These are phyloP conservation scores for Backusella tuberculispora DNA, from an alignment of 192 early-diverging fungal genomes.

Conservation along the genomic window DNA sequence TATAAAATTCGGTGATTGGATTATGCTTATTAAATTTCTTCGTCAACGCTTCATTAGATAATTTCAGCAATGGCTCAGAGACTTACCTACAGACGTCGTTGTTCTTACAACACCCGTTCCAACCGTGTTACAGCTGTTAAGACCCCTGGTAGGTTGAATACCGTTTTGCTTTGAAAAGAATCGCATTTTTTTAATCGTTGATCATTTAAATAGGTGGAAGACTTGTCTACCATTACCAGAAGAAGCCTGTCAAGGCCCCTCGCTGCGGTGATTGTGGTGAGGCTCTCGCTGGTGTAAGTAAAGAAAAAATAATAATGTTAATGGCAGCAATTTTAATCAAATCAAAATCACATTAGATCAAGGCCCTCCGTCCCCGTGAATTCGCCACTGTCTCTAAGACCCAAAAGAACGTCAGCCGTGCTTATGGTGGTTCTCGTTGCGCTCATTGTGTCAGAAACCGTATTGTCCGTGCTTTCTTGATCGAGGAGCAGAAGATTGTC, in stretches of 20 bases:
- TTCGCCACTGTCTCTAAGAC: constrained; percentile 90
- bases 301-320: neutral
- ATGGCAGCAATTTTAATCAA: neutral
- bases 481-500: constrained; percentile 99
- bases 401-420: constrained; percentile 92
- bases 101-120: constrained; percentile 90
- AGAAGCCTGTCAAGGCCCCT: constrained; percentile 90
- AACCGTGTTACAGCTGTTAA: constrained; percentile 86
- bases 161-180: neutral
- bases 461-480: constrained; percentile 98
- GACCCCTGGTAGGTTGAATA: constrained; percentile 68
- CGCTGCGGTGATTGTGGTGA: constrained; percentile 98
- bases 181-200: neutral
- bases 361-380: constrained; percentile 87
- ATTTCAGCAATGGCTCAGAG: constrained; percentile 68
- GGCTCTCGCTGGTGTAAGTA: constrained; percentile 84
- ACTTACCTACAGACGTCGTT: constrained; percentile 83
- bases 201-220: constrained; percentile 69
- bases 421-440: constrained; percentile 98
- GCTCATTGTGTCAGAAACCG: constrained; percentile 75
- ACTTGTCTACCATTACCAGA: constrained; percentile 89
- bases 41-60: constrained; percentile 1
- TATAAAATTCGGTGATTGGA: neutral
- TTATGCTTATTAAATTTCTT: neutral
- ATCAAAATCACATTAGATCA: constrained; percentile 15